Evolutionary conservation across 768 basidiomycete genomes (phyloP).

Genomic region (Jaapia argillacea): DNA sequence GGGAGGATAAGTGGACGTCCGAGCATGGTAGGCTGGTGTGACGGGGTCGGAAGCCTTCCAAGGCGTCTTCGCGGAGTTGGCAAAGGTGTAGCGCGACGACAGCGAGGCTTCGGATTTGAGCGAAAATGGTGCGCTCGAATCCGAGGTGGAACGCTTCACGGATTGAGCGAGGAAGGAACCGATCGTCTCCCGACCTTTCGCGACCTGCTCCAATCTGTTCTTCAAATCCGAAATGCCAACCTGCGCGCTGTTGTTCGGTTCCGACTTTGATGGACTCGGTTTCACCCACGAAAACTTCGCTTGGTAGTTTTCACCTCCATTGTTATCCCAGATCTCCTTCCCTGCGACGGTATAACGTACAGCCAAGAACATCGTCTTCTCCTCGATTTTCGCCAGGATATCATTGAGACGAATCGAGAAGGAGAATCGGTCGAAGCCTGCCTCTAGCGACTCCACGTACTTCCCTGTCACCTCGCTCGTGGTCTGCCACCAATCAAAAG

Average conservation of each 20-base stretch:
- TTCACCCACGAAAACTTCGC: conserved; percentile 47
- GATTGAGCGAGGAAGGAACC: conserved; percentile 15
- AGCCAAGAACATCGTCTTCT: conserved; percentile 74
- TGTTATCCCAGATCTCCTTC: conserved; percentile 90
- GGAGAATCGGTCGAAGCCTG: conserved; percentile 58
- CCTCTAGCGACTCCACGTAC: conserved; percentile 37
- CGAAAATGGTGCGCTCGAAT: conserved; percentile 8
- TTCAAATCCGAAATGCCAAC: conserved; percentile 51
- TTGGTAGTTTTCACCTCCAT: conserved; percentile 67
- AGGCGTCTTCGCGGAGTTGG: conserved; percentile 36
- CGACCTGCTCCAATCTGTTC: conserved; percentile 59
- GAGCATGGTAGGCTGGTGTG: conserved; percentile 16
- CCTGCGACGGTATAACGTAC: conserved; percentile 63
- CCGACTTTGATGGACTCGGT: conserved; percentile 13
- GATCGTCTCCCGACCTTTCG: conserved; percentile 20
- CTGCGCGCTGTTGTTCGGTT: conserved; percentile 22
- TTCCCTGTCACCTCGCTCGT: conserved; percentile 85
- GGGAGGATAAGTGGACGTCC: conserved; percentile 42
- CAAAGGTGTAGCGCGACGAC: conserved; percentile 49
- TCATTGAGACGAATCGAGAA: conserved; percentile 76
- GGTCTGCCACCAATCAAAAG: conserved; percentile 92
- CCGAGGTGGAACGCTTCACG: conserved; percentile 2
- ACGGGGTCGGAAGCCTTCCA: conserved; percentile 26
- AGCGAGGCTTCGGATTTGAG: conserved; percentile 26
- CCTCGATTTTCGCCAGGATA: conserved; percentile 65